Percentiles rank a stretch among this genome's conserved stretches.
Evolutionary conservation across 108 stramenopile genomes (phyloP).

Genomic region (Cyclostephanos invisitatus): DNA sequence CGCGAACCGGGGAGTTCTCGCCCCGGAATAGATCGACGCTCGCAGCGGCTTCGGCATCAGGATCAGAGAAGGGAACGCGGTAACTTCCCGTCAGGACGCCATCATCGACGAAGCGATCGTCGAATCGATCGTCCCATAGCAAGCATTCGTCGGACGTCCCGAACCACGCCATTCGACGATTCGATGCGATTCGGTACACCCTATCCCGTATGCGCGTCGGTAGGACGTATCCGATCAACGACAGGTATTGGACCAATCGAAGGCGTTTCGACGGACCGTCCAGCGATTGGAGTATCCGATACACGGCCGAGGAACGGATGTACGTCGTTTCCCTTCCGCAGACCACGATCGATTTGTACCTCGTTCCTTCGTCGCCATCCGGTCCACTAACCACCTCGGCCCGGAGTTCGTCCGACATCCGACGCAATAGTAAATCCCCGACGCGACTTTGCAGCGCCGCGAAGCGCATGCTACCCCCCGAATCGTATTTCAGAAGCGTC

Average conservation of each 20-base stretch:
- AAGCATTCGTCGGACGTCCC: slow-evolving; percentile 24
- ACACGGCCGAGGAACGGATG: slow-evolving; percentile 35
- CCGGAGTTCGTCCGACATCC: slow-evolving; percentile 35
- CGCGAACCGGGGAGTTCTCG: slow-evolving; percentile 21
- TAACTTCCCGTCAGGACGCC: slow-evolving; percentile 24
- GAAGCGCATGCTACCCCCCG: slow-evolving; percentile 35
- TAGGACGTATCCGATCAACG: slow-evolving; percentile 16
- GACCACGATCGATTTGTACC: slow-evolving; percentile 39
- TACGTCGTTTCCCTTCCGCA: slow-evolving; percentile 29
- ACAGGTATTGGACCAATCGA: slow-evolving; percentile 24
- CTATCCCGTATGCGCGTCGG: slow-evolving; percentile 23
- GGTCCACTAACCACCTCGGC: slow-evolving; percentile 7
- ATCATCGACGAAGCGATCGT: slow-evolving; percentile 48
- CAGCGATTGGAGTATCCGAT: slow-evolving; percentile 30
- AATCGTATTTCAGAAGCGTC: slow-evolving; percentile 43
- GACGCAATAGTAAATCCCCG: slow-evolving; percentile 32
- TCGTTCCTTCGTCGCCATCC: not conserved
- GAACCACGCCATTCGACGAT: slow-evolving; percentile 22
- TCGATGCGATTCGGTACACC: slow-evolving; percentile 25
- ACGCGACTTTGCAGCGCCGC: slow-evolving; percentile 45
- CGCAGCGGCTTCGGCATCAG: slow-evolving; percentile 5
- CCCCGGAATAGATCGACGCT: slow-evolving; percentile 25
- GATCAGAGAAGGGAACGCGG: slow-evolving; percentile 28
- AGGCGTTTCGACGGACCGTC: slow-evolving; percentile 21
- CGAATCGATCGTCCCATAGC: slow-evolving; percentile 29